These are phyloP conservation scores for Xylariaceae sp. DNA, from an alignment of 2,329 filamentous ascomycete genomes.

Conservation along the genomic window DNA sequence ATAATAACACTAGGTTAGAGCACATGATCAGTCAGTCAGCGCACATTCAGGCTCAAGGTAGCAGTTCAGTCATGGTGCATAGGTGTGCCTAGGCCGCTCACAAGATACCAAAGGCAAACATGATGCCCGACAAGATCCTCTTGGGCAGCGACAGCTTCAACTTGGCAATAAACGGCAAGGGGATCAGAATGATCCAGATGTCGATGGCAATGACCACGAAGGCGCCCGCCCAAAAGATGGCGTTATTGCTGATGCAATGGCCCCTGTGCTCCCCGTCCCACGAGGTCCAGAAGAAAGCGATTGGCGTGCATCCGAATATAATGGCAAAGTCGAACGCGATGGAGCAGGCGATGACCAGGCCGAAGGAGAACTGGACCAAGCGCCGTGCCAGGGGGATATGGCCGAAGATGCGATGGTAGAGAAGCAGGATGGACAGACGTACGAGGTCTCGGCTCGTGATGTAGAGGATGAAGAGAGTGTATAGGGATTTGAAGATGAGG, in stretches of 20 bases:
- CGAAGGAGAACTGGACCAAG: neutral
- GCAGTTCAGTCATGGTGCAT: neutral
- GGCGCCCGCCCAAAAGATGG: slow-evolving; percentile 3
- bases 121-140: slow-evolving; percentile 29
- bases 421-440: neutral
- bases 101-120: slow-evolving; percentile 25
- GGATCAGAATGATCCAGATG: slow-evolving; percentile 5
- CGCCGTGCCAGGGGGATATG: neutral
- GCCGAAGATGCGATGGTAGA: slow-evolving; percentile 7
- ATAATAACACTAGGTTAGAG: neutral
- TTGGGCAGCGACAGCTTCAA: slow-evolving; percentile 26
- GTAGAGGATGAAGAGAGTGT: slow-evolving; percentile 23
- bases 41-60: neutral
- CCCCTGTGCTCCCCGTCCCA: slow-evolving; percentile 9
- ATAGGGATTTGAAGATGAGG: slow-evolving; percentile 30
- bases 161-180: neutral
- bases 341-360: neutral
- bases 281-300: slow-evolving; percentile 4
- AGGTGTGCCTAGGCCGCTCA: neutral
- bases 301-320: slow-evolving; percentile 5
- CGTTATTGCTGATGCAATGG: slow-evolving; percentile 7
- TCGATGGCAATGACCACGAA: slow-evolving; percentile 2
- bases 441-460: slow-evolving; percentile 1
- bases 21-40: neutral
- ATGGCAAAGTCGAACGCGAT: neutral